Evolutionary conservation across 2,329 filamentous ascomycete species (phyloP), one percentile per base, ranked within the genome.

Genomic region (Fusarium protoensiforme): DNA sequence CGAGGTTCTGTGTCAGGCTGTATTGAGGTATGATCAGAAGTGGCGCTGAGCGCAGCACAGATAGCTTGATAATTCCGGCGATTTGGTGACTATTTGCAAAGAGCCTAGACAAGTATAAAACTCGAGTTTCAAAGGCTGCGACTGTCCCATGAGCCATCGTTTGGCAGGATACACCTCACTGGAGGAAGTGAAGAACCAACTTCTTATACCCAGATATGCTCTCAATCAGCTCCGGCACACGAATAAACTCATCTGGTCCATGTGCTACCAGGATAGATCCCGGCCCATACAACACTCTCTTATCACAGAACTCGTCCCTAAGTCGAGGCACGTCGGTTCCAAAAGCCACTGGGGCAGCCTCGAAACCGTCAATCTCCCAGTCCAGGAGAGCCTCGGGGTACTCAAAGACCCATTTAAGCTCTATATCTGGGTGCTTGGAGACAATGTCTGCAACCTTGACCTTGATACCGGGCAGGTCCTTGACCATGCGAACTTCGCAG

Each of bases 311-410:
- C 66, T 53, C 80, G 72, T 48, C 73, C 36, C 74, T 77, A 9
- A 84, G 75, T 5, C 82, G 76, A 6, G 83, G 83, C 6, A 83
- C 79, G 41, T 85, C 83, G 2, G 83, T 84, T 1, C 83, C 83
- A 64, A 81, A 84, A 4, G 81, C 75, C 51, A 84, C 82, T 0
- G 82, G 79, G 9, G 79, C 78, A 5, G 79, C 75, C 16, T 83
- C 80, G 54, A 84, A 82, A 3, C 82, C 82, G 24, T 79, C 79
- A 59, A 84, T 79, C 29, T 83, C 79, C 78, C 81, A 82, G 46
- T 84, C 80, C 16, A 84, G 72, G 22, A 83, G 68, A 7, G 80
- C 80, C 63, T 84, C 82, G 1, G 80, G 77, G 61, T 84, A 84
- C 51, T 80, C 76, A 66, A 84, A 82, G 35, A 79, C 78, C 33